A percentile compares a stretch with the other conserved stretches of the same genome.
phyloP scores from a whole-genome alignment of 2,329 filamentous ascomycete species.

The Verticillium longisporum region DNA sequence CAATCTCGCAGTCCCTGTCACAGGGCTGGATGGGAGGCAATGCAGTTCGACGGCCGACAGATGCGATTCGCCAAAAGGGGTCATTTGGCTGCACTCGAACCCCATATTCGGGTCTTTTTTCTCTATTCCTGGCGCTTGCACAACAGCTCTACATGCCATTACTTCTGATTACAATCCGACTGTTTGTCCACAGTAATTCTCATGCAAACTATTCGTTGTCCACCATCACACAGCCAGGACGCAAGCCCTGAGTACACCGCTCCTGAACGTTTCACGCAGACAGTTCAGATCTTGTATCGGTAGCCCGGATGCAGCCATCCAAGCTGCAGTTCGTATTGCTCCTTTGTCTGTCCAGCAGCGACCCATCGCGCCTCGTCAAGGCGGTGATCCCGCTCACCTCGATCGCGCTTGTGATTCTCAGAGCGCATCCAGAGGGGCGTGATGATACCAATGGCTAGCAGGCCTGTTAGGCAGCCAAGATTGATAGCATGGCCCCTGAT shows the following conservation, averaged over 20 bases:
- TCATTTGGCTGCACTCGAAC: too few species aligned
- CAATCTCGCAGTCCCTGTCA: not conserved
- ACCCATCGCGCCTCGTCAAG: constrained; percentile 7
- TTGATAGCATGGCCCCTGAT: constrained; percentile 16
- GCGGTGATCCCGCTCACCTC: constrained; percentile 13
- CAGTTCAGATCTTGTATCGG: constrained; percentile 13
- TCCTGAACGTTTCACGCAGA: not conserved
- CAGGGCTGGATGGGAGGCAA: too few species aligned
- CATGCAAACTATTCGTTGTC: too few species aligned
- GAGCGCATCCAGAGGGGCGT: constrained; percentile 13
- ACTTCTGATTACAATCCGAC: too few species aligned
- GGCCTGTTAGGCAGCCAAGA: constrained; percentile 11
- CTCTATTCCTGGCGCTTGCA: too few species aligned
- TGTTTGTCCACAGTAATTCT: too few species aligned
- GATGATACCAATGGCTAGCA: constrained; percentile 8
- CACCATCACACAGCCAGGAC: too few species aligned
- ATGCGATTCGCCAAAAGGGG: too few species aligned
- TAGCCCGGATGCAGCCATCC: constrained; percentile 17
- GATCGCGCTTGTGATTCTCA: constrained; percentile 14
- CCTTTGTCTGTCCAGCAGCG: constrained; percentile 7
- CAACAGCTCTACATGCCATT: too few species aligned
- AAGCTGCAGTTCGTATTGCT: constrained; percentile 16
- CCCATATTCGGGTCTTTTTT: too few species aligned
- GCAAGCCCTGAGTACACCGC: too few species aligned
- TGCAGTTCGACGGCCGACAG: too few species aligned